A percentile compares a stretch with the other conserved stretches of the same genome.
Evolutionary conservation across 2,329 filamentous ascomycete genomes (phyloP).

Genomic region (Tolypocladium tropicale): DNA sequence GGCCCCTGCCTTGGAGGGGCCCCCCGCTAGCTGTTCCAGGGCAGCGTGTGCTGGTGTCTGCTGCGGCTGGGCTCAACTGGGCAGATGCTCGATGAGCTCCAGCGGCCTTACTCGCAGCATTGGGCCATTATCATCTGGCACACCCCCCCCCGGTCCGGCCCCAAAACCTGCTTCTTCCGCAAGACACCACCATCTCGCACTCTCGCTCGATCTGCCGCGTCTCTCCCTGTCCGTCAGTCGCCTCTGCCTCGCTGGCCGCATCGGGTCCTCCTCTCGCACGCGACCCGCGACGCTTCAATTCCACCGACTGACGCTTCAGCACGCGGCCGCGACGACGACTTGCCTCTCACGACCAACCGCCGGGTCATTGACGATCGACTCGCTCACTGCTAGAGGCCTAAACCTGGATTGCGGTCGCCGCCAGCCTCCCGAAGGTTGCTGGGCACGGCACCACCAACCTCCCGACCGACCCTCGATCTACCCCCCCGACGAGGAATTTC

Average conservation of each 20-base stretch:
- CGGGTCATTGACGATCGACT: background rate
- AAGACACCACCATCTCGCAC: background rate
- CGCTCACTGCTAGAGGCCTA: background rate
- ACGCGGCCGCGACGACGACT: background rate
- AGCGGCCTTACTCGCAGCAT: background rate
- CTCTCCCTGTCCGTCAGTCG: background rate
- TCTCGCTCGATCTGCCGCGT: background rate
- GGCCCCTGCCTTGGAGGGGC: slow-evolving; percentile 6
- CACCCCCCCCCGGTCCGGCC: background rate
- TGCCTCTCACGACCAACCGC: background rate
- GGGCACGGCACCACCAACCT: background rate
- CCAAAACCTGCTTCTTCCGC: background rate
- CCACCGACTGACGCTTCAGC: background rate
- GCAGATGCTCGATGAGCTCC: background rate
- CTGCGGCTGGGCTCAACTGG: background rate
- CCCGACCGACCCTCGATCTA: background rate
- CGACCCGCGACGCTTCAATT: background rate
- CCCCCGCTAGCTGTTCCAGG: background rate
- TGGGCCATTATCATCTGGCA: background rate
- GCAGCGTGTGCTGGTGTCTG: background rate
- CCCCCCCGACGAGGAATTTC: too few species aligned
- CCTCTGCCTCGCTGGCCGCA: background rate
- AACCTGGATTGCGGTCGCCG: background rate
- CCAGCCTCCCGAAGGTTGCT: background rate
- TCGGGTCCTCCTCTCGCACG: background rate